phyloP scores from a whole-genome alignment of 371 early-diverging fungal species.

The Umbelopsis sp. region DNA sequence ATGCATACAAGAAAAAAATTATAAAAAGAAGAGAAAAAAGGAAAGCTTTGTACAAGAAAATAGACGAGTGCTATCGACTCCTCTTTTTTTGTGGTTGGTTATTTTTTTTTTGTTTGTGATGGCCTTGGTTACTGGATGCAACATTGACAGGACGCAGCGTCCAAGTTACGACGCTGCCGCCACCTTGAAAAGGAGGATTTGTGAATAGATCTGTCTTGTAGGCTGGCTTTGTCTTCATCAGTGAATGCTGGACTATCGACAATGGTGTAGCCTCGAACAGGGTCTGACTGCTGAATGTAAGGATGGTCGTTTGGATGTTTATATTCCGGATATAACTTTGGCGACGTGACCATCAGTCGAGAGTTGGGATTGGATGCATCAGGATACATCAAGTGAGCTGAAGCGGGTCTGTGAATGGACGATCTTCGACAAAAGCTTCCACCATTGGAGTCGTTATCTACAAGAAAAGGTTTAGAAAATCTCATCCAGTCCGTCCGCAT shows the following conservation, averaged over 20 bases:
- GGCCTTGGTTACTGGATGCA: neutral
- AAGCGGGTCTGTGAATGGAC: neutral
- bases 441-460: neutral
- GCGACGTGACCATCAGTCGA: slow-evolving; percentile 15
- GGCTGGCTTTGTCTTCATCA: slow-evolving; percentile 1
- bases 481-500: too few relatives aligned
- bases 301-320: neutral
- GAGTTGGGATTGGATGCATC: neutral
- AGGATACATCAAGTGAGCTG: neutral
- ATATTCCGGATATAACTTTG: slow-evolving; percentile 12
- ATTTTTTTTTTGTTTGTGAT: neutral
- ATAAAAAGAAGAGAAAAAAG: neutral
- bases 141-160: neutral
- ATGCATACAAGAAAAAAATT: neutral
- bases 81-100: neutral
- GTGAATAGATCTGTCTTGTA: neutral
- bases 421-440: slow-evolving; percentile 5
- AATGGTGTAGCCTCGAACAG: neutral
- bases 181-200: neutral
- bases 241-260: neutral
- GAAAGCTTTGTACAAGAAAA: slow-evolving; percentile 3
- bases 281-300: neutral
- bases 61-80: neutral
- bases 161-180: slow-evolving; percentile 1
- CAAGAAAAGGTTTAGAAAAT: too few relatives aligned